phyloP scores from a whole-genome alignment of 345 rosid genomes.

The Fremontodendron californicum region DNA sequence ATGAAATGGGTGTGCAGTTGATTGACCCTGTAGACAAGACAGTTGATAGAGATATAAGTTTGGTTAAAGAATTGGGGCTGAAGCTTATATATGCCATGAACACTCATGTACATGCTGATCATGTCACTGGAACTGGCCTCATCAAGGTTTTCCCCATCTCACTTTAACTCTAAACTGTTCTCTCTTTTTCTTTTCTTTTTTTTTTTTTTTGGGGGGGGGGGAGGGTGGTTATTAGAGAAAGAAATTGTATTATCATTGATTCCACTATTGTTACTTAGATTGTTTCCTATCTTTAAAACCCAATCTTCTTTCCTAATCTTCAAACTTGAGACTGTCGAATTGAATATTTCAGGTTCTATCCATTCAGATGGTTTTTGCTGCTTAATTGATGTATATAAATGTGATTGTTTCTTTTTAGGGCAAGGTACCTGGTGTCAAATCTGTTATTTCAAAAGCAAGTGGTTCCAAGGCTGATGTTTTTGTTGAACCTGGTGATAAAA shows the following conservation, averaged over 20 bases:
- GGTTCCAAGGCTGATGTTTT: conserved; percentile 75
- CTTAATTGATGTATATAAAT: conserved; percentile 1
- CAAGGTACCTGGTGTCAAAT: conserved; percentile 55
- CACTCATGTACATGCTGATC: conserved; percentile 99
- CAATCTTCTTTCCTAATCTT: not conserved
- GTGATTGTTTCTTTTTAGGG: conserved; percentile 35
- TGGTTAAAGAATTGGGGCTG: conserved; percentile 66
- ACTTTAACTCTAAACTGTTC: too few species aligned
- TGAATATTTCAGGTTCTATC: not conserved
- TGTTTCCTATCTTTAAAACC: not conserved
- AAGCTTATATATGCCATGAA: conserved; percentile 79
- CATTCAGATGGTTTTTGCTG: not conserved
- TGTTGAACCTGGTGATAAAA: conserved; percentile 64
- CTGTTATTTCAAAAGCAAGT: conserved; percentile 78
- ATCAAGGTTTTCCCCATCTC: conserved; percentile 74
- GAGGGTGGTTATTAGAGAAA: too few species aligned
- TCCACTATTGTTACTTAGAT: not conserved
- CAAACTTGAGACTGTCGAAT: not conserved
- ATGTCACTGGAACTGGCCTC: conserved; percentile 86
- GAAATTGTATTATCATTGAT: not conserved
- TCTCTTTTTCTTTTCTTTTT: not conserved
- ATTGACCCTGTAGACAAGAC: conserved; percentile 94
- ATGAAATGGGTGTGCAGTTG: conserved; percentile 43
- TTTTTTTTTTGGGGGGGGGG: not conserved
- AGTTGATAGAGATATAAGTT: conserved; percentile 74